Evolutionary conservation across 2,329 filamentous ascomycete genomes (phyloP), one percentile per base, ranked within the genome.

Genomic region (Botrytis hyacinthi): DNA sequence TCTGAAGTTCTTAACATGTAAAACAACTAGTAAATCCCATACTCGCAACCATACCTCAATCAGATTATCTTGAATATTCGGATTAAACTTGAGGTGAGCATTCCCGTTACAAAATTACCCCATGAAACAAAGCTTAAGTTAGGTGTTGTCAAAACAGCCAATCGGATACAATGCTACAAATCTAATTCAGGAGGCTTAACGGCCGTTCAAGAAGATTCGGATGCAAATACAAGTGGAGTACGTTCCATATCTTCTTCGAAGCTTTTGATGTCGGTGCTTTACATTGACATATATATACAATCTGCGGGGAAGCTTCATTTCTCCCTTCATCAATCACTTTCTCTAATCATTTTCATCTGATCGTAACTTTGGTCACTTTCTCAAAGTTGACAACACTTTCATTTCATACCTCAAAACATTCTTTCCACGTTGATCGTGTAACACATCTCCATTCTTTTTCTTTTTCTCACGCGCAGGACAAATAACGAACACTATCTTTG

Each of bases 381-480:
- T 35, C 48, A 20, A 57, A 59, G 37, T 35, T 29, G 42, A 40
- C 42, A 62, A n/a, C 54, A 48, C 40, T 29, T 72, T 67, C 40
- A 37, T 72, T 72, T 59, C 18, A 46, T 29, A 51, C 22, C 12
- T 37, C 48, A 10, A 59, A 32, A 48, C n/a, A 29, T 22, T 37
- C 40, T 59, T 44, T 59, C n/a, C 61, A 32, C 70, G 48, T 72
- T 67, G 70, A 72, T 67, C 61, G 70, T 72, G 70, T 20, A 59
- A 12, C 5, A n/a, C 4, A n/a, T 37, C n/a, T 67, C 18, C 8
- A 40, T 35, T 46, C 3, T 26, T 63, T 35, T 46, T 29, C 6
- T 5, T 26, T n/a, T 37, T 63, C 48, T 44, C 20, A 42, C n/a
- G 3, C 12, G 20, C 40, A 35, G 12, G 8, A 29, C 14, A 4